phyloP scores from a whole-genome alignment of 352 stramenopile genomes.

The Globisporangium acanthophoron region DNA sequence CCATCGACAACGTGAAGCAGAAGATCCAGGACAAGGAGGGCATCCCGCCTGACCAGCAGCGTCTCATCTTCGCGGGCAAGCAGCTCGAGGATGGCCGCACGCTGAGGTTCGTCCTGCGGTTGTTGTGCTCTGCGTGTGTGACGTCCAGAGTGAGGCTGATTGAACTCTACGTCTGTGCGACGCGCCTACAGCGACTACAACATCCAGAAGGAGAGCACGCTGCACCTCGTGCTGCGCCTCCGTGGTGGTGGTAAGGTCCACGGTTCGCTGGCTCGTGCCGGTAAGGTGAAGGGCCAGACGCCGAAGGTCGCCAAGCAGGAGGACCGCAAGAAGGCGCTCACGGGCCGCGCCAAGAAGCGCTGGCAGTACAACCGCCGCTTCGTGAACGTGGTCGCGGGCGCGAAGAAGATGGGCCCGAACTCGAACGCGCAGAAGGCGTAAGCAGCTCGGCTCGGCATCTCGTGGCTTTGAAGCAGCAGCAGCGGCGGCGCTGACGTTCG shows the following conservation, averaged over 20 bases:
- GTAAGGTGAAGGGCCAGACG: constrained; percentile 99
- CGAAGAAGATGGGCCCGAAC: constrained; percentile 98
- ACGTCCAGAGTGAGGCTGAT: background rate
- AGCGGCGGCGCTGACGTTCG: background rate
- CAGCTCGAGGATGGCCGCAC: constrained; percentile 91
- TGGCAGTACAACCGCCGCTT: constrained; percentile 99
- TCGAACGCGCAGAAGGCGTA: constrained; percentile 94
- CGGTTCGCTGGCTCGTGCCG: constrained; percentile 99
- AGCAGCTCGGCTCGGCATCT: constrained; percentile 7
- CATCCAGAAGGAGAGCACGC: constrained; percentile 96
- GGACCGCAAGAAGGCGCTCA: constrained; percentile 97
- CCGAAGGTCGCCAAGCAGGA: constrained; percentile 99
- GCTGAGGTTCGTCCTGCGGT: constrained; percentile 25
- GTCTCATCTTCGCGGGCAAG: constrained; percentile 84
- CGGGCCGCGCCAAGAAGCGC: constrained; percentile 98
- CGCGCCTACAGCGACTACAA: constrained; percentile 90
- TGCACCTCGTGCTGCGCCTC: constrained; percentile 95
- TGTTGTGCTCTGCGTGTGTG: background rate
- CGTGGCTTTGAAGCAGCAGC: background rate
- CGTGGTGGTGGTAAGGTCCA: constrained; percentile 97
- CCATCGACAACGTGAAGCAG: constrained; percentile 94
- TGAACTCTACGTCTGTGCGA: background rate
- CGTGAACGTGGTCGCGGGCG: constrained; percentile 98
- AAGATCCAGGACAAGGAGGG: constrained; percentile 92
- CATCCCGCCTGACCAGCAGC: constrained; percentile 90